These are phyloP conservation scores for Pistacia integerrima DNA, from an alignment of 345 rosid species.

Conservation along the genomic window DNA sequence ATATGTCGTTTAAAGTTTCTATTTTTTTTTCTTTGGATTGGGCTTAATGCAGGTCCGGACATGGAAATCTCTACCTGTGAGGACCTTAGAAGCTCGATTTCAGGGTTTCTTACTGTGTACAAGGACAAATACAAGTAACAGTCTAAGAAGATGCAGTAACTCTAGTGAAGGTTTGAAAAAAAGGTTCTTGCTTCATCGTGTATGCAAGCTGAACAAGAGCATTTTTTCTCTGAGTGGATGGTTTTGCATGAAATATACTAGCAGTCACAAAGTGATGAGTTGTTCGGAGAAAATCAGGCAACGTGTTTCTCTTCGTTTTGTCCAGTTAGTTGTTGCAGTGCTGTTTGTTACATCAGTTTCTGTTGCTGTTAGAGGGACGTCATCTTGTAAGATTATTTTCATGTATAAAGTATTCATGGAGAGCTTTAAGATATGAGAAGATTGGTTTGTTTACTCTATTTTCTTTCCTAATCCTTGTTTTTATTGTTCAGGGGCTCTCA, in stretches of 20 bases:
- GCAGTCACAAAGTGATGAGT: constrained; percentile 23
- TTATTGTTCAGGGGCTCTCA: constrained; percentile 62
- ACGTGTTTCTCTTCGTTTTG: constrained; percentile 42
- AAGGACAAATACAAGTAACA: constrained; percentile 12
- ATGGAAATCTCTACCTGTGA: constrained; percentile 34
- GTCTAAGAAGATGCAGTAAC: constrained; percentile 24
- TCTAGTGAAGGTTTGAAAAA: constrained; percentile 7
- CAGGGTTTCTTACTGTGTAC: constrained; percentile 20
- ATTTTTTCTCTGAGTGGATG: constrained; percentile 25
- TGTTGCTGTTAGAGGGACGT: constrained; percentile 43
- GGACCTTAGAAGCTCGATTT: constrained; percentile 31
- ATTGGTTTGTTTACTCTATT: constrained; percentile 5
- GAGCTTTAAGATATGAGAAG: neutral
- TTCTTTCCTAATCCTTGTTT: constrained; percentile 13
- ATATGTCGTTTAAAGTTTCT: neutral
- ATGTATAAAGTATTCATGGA: constrained; percentile 13
- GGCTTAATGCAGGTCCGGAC: constrained; percentile 35
- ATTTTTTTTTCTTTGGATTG: neutral
- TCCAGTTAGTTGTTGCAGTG: constrained; percentile 44
- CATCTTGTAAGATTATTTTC: constrained; percentile 60
- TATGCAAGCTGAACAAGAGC: constrained; percentile 10
- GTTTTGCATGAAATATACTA: constrained; percentile 23
- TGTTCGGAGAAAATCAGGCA: constrained; percentile 40
- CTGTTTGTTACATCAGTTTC: constrained; percentile 69
- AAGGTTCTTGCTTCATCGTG: constrained; percentile 10